Evolutionary conservation across 2,329 filamentous ascomycete genomes (phyloP).

Genomic region (Dactylellina leptospora): DNA sequence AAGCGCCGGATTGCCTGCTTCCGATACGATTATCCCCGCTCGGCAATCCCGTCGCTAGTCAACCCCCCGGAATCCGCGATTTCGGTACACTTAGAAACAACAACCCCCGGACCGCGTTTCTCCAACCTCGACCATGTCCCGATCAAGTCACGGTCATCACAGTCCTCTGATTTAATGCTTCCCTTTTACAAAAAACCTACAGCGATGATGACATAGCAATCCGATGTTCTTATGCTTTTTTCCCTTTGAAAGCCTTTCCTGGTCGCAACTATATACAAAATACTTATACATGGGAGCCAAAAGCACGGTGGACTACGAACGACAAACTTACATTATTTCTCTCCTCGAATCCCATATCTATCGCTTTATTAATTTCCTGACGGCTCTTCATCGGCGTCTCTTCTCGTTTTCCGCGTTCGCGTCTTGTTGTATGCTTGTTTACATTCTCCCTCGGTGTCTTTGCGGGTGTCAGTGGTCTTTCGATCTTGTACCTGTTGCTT

Average conservation of each 20-base stretch:
- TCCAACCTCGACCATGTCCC: not conserved
- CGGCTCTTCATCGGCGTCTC: slow-evolving; percentile 31
- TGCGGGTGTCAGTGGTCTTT: slow-evolving; percentile 38
- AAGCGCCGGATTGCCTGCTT: slow-evolving; percentile 22
- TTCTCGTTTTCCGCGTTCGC: not conserved
- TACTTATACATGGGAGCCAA: slow-evolving; percentile 27
- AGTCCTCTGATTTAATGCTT: slow-evolving; percentile 41
- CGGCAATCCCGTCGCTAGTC: slow-evolving; percentile 10
- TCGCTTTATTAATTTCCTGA: slow-evolving; percentile 43
- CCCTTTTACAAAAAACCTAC: slow-evolving; percentile 24
- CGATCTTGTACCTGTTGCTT: slow-evolving; percentile 28
- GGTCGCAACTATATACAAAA: slow-evolving; percentile 35
- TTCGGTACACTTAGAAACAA: slow-evolving; percentile 3
- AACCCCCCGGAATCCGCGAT: slow-evolving; percentile 30
- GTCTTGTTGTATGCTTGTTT: slow-evolving; percentile 3
- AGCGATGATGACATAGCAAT: slow-evolving; percentile 48
- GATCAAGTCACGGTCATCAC: slow-evolving; percentile 29
- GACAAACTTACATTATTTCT: slow-evolving; percentile 14
- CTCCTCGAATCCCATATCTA: slow-evolving; percentile 9
- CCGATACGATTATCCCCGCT: slow-evolving; percentile 15
- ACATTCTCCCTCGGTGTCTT: slow-evolving; percentile 36
- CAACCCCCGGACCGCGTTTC: slow-evolving; percentile 18
- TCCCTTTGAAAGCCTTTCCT: slow-evolving; percentile 19
- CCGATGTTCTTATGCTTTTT: slow-evolving; percentile 47
- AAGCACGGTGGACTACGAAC: slow-evolving; percentile 42